Conservation (phyloP, 352 stramenopile species). For the Nothophytophthora sp. region DNA sequence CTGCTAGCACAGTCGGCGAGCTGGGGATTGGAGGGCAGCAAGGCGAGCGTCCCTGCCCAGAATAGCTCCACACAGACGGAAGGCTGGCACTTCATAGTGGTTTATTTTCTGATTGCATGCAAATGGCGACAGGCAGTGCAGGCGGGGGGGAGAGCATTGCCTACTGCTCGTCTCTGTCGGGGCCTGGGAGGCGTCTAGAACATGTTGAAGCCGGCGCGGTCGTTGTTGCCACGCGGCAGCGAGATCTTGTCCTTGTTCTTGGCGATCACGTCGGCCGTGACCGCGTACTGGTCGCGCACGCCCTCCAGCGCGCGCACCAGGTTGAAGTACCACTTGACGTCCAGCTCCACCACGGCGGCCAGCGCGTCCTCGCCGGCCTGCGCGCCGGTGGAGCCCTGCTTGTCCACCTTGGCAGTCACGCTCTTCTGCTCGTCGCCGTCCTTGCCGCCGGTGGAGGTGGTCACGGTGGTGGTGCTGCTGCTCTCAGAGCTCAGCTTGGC, state of each 20-base stretch:
- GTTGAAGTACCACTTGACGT: constrained; percentile 89
- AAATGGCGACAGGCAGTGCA: no score
- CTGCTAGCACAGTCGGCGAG: no score
- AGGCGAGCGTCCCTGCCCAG: no score
- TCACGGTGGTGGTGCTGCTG: constrained; percentile 59
- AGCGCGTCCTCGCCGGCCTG: constrained; percentile 54
- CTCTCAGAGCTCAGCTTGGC: constrained; percentile 62
- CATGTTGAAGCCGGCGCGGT: constrained; percentile 80
- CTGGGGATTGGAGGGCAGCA: no score
- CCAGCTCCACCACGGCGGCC: constrained; percentile 69
- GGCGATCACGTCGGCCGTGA: constrained; percentile 65
- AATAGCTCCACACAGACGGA: no score
- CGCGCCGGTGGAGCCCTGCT: constrained; percentile 36
- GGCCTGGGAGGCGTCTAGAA: constrained; percentile 41
- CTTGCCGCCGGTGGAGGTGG: constrained; percentile 59
- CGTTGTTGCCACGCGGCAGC: constrained; percentile 61
- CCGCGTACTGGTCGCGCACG: constrained; percentile 77
- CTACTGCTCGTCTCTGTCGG: background rate
- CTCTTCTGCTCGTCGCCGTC: constrained; percentile 76
- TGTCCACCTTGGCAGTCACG: constrained; percentile 58
- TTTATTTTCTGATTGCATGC: no score
- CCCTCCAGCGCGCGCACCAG: constrained; percentile 63
- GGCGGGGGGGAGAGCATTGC: no score
- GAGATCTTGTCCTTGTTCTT: constrained; percentile 88
- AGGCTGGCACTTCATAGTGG: no score